Percentiles rank a stretch among this genome's conserved stretches.
phyloP scores from a whole-genome alignment of 148 eudicot species.

The Dianthus caryophyllus region DNA sequence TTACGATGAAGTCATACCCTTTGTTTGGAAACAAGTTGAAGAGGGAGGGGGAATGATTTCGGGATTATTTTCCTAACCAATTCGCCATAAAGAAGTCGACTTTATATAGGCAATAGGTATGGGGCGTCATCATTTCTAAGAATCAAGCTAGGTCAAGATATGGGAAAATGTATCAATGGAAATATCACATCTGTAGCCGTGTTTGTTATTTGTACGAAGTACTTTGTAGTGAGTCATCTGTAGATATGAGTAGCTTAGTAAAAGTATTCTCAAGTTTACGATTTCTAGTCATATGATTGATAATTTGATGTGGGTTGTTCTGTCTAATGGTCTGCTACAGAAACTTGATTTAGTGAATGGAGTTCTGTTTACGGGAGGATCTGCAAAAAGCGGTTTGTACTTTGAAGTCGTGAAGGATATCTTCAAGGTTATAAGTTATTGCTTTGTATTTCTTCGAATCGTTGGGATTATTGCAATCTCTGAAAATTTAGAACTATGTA shows the following conservation, averaged over 20 bases:
- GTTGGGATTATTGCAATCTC: neutral
- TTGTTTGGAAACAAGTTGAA: too few species aligned
- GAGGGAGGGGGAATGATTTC: too few species aligned
- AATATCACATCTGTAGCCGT: neutral
- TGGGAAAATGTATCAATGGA: neutral
- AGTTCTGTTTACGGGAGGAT: slow-evolving; percentile 94
- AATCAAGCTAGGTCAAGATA: neutral
- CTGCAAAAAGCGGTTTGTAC: slow-evolving; percentile 77
- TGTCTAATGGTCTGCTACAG: slow-evolving; percentile 38
- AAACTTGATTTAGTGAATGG: slow-evolving; percentile 87
- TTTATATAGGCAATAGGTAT: too few species aligned
- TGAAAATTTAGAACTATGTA: neutral
- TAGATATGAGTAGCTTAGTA: neutral
- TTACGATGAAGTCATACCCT: too few species aligned
- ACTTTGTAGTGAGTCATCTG: neutral
- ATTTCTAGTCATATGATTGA: neutral
- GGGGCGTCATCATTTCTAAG: neutral
- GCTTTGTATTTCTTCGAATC: neutral
- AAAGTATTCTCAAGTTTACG: neutral
- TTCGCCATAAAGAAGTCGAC: too few species aligned
- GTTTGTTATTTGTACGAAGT: neutral
- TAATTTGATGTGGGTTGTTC: neutral
- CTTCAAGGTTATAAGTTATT: slow-evolving; percentile 54
- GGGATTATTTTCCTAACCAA: too few species aligned
- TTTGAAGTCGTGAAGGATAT: slow-evolving; percentile 57